Conservation (phyloP, 192 early-diverging fungal species). For the Obelidium mucronatum region DNA sequence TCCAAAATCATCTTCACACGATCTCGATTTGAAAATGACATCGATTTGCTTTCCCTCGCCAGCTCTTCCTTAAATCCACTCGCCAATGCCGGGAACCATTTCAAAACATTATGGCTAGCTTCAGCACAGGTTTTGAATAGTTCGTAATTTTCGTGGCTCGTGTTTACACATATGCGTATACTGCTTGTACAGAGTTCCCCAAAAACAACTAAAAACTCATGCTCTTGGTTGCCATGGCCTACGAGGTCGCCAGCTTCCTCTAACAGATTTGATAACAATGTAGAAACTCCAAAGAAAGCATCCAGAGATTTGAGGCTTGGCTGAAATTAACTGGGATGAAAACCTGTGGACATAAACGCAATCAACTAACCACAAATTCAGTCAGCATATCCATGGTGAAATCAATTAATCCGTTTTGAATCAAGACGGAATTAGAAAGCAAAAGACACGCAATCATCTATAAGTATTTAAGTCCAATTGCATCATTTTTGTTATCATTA, state of each 20-base stretch:
- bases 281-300: constrained; percentile 1
- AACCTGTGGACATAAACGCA: no score
- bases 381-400: not conserved
- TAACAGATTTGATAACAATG: not conserved
- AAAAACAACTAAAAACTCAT: not conserved
- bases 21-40: not conserved
- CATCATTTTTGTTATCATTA: no score
- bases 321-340: not conserved
- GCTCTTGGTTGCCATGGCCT: not conserved
- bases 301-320: constrained; percentile 3
- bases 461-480: not conserved
- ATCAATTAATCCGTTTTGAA: not conserved
- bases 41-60: not conserved
- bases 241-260: not conserved
- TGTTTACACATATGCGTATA: not conserved
- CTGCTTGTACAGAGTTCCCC: not conserved
- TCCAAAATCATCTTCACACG: constrained; percentile 8
- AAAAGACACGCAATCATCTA: not conserved
- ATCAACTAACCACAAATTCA: not conserved
- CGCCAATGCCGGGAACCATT: not conserved
- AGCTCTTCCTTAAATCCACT: not conserved
- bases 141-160: constrained; percentile 11
- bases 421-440: not conserved
- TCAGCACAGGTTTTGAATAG: constrained; percentile 3
- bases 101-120: not conserved